These are phyloP conservation scores for Chrysanthemum lavandulifolium DNA, from an alignment of 129 eudicot species.

Conservation along the genomic window DNA sequence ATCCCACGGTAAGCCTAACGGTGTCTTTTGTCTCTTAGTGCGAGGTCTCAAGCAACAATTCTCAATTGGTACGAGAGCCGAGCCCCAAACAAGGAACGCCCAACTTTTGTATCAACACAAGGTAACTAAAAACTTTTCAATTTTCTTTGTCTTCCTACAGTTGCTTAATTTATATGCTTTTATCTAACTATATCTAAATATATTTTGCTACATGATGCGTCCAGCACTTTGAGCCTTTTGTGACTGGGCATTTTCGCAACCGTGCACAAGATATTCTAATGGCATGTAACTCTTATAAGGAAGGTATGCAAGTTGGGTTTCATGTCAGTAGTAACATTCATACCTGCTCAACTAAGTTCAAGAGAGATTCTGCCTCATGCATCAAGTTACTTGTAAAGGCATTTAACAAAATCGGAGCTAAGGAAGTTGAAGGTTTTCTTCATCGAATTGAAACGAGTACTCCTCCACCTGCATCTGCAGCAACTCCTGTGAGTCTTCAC, in stretches of 20 bases:
- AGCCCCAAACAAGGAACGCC: no score
- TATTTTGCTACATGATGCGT: neutral
- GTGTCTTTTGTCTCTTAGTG: no score
- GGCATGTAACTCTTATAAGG: neutral
- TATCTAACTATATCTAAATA: neutral
- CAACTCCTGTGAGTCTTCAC: conserved; percentile 2
- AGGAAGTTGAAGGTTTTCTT: neutral
- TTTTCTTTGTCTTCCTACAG: neutral
- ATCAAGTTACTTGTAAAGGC: neutral
- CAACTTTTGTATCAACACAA: no score
- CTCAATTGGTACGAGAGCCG: no score
- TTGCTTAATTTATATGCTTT: neutral
- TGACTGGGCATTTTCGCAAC: neutral
- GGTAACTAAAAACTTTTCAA: neutral
- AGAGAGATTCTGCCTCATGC: neutral
- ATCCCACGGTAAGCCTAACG: no score
- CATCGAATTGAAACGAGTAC: neutral
- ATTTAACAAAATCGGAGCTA: neutral
- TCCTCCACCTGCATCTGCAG: neutral
- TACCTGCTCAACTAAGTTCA: neutral
- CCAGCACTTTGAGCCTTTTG: neutral
- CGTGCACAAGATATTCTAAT: neutral
- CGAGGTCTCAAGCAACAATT: no score
- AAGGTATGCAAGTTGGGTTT: neutral
- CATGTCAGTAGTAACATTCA: neutral